phyloP scores from a whole-genome alignment of 768 basidiomycete genomes.

The Macrolepiota albuminosa region DNA sequence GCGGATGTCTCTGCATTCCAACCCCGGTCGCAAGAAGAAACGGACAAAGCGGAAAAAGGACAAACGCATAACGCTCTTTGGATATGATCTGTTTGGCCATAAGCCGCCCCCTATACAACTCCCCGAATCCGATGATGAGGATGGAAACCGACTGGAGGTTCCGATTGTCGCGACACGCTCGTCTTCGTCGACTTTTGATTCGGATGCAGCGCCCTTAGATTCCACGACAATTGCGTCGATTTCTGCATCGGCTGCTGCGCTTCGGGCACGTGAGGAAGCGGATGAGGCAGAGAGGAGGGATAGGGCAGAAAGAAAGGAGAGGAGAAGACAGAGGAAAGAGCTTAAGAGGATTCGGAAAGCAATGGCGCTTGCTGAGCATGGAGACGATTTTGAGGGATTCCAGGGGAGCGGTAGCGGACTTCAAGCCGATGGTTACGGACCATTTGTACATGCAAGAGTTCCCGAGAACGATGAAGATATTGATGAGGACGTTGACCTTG shows the following conservation, averaged over 20 bases:
- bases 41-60: conserved; percentile 25
- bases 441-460: conserved; percentile 9
- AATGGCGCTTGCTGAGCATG: conserved; percentile 27
- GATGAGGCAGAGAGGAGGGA: conserved; percentile 37
- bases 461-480: conserved; percentile 27
- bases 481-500: conserved; percentile 56
- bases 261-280: conserved; percentile 31
- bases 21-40: conserved; percentile 31
- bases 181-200: conserved; percentile 48
- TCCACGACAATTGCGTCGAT: conserved; percentile 49
- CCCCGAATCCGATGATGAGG: conserved; percentile 51
- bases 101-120: conserved; percentile 44
- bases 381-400: conserved; percentile 60
- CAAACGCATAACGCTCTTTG: conserved; percentile 53
- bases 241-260: conserved; percentile 37
- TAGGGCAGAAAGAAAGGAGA: conserved; percentile 46
- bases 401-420: conserved; percentile 35
- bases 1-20: conserved; percentile 63
- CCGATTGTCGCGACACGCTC: conserved; percentile 15
- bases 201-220: conserved; percentile 66
- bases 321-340: conserved; percentile 22
- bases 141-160: conserved; percentile 9
- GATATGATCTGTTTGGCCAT: conserved; percentile 64
- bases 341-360: conserved; percentile 31
- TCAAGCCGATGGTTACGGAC: conserved; percentile 15